Evolutionary conservation across 2,329 filamentous ascomycete species (phyloP), one percentile per base, ranked within the genome.

Genomic region (Ceratocystis destructans): DNA sequence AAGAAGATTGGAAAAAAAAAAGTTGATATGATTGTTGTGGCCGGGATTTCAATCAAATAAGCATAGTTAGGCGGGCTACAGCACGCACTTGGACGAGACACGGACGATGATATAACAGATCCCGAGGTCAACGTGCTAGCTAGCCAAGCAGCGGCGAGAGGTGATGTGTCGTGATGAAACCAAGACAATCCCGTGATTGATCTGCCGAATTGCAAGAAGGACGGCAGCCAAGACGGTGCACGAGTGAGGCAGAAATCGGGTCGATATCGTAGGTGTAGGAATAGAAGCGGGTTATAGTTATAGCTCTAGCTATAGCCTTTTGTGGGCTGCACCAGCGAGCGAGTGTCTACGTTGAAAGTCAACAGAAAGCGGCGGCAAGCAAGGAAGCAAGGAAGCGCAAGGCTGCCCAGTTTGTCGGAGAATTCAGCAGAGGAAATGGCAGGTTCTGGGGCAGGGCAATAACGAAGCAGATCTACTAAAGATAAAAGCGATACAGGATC

Each of bases 1-100:
- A 48, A 22, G 48, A 28, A 8, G 25, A 48, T 28, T 62, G 33
- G 64, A 55, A 69, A 37, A 10, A 37, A 41, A 12, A 46, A n/a
- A 31, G 33, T 41, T 33, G 12, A 45, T n/a, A 46, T 41, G 50
- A 53, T 25, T 25, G 20, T 25, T 25, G 20, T 31, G 8, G 62
- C 25, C 12, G 31, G 46, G 41, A 25, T 25, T 25, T 25, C 48
- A 25, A 25, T 41, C n/a, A 59, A 37, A 59, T 33, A 37, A 33
- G 53, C 53, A 28, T 57, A 15, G 53, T 25, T 57, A 57, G 20
- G 28, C 25, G 33, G 28, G 17, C 53, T 59, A 20, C 17, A 59
- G 28, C 53, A n/a, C 8, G 5, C 48, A 53, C 48, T 53, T 25
- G 20, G 48, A 53, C 15, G 12, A 8, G 25, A 59, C 53, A 59